Evolutionary conservation across 1,139 yeast species (phyloP).

Genomic region (Nematodospora anomalae): DNA sequence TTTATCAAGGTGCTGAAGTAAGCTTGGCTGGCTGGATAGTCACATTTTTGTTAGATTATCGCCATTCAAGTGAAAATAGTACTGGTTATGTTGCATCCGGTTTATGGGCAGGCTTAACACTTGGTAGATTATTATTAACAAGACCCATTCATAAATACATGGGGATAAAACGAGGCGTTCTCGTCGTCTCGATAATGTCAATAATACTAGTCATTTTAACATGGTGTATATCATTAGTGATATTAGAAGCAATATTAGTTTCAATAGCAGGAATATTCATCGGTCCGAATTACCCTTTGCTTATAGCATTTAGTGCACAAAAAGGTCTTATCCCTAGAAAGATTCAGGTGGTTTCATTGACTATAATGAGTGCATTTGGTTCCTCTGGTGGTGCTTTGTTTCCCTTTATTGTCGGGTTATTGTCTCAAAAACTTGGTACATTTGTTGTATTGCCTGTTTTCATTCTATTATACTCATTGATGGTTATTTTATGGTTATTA

Average conservation of each 20-base stretch:
- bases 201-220: constrained; percentile 40
- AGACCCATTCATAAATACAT: constrained; percentile 37
- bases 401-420: constrained; percentile 56
- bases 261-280: constrained; percentile 49
- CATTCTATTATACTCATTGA: constrained; percentile 37
- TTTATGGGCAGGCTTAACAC: constrained; percentile 68
- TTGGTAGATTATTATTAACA: constrained; percentile 56
- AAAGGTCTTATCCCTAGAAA: constrained; percentile 49
- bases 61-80: constrained; percentile 44
- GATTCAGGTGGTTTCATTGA: constrained; percentile 53
- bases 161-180: constrained; percentile 52
- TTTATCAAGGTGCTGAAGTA: constrained; percentile 71
- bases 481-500: constrained; percentile 44
- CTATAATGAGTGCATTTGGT: constrained; percentile 60
- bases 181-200: constrained; percentile 32
- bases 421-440: constrained; percentile 52
- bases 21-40: constrained; percentile 73
- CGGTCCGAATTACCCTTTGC: constrained; percentile 58
- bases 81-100: constrained; percentile 71
- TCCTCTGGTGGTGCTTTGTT: constrained; percentile 61
- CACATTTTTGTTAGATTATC: constrained; percentile 57
- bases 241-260: constrained; percentile 46
- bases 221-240: constrained; percentile 46
- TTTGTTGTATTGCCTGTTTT: constrained; percentile 57
- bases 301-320: constrained; percentile 45